Percentiles rank a stretch among this genome's conserved stretches.
These are phyloP conservation scores for Pythium brachiatum DNA, from an alignment of 352 stramenopile species.

Conservation along the genomic window DNA sequence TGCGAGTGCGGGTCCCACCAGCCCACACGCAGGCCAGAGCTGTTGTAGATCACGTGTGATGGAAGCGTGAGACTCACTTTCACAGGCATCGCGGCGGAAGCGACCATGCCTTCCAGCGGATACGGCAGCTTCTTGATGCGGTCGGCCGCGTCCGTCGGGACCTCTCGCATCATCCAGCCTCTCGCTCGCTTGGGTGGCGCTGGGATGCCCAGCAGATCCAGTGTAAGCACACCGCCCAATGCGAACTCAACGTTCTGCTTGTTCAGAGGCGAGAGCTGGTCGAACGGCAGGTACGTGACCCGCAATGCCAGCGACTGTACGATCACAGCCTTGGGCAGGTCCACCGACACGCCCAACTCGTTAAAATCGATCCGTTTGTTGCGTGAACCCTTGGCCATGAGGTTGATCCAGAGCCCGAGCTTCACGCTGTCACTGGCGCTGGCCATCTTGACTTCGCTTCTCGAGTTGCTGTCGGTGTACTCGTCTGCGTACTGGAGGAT, in stretches of 20 bases:
- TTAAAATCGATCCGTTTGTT: constrained; percentile 78
- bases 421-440: constrained; percentile 46
- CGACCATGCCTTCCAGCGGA: constrained; percentile 70
- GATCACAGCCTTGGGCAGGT: constrained; percentile 78
- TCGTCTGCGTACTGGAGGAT: constrained; percentile 76
- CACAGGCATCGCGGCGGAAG: constrained; percentile 59
- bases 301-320: constrained; percentile 74
- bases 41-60: constrained; percentile 43
- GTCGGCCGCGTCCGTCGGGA: constrained; percentile 39
- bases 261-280: constrained; percentile 34
- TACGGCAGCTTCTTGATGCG: constrained; percentile 67
- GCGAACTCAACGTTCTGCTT: constrained; percentile 40
- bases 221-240: constrained; percentile 57
- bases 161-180: constrained; percentile 76
- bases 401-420: constrained; percentile 70
- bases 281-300: constrained; percentile 61
- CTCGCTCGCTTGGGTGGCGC: constrained; percentile 62
- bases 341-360: constrained; percentile 58
- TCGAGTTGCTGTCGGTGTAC: constrained; percentile 52
- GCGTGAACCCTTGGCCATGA: constrained; percentile 67
- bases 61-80: constrained; percentile 60
- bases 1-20: constrained; percentile 59
- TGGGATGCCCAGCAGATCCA: constrained; percentile 70
- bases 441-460: constrained; percentile 67
- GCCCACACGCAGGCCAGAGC: constrained; percentile 39